phyloP scores from a whole-genome alignment of 2,329 filamentous ascomycete genomes.

The Alternaria brassicae region DNA sequence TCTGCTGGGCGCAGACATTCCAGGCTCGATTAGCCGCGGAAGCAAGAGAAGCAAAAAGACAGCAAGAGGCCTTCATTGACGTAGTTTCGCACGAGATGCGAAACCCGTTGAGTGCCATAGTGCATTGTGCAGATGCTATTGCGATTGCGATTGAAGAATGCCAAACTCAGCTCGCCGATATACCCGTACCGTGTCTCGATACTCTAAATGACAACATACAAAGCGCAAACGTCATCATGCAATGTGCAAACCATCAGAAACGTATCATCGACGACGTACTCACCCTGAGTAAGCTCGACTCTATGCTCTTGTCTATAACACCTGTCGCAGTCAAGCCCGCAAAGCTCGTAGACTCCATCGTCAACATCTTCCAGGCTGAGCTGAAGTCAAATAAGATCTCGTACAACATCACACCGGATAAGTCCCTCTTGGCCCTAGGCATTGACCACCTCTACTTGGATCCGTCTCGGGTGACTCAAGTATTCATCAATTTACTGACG shows the following conservation, averaged over 20 bases:
- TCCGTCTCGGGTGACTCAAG: conserved; percentile 64
- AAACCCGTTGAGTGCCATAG: conserved; percentile 54
- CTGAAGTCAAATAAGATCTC: conserved; percentile 43
- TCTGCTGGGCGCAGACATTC: conserved; percentile 51
- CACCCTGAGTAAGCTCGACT: conserved; percentile 56
- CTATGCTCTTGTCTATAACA: conserved; percentile 53
- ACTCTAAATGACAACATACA: conserved; percentile 41
- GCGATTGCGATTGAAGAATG: conserved; percentile 45
- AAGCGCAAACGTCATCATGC: conserved; percentile 53
- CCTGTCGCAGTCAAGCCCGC: conserved; percentile 50
- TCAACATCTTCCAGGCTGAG: conserved; percentile 51
- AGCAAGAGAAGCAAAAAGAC: conserved; percentile 49
- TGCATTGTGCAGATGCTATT: conserved; percentile 56
- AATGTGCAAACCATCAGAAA: conserved; percentile 57
- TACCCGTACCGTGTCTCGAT: conserved; percentile 36
- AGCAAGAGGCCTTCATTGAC: conserved; percentile 52
- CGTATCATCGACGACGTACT: conserved; percentile 58
- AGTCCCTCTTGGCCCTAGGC: conserved; percentile 45
- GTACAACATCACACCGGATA: conserved; percentile 44
- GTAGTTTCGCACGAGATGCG: conserved; percentile 55
- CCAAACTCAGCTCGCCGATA: conserved; percentile 25
- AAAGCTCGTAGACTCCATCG: conserved; percentile 46
- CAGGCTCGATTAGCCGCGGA: conserved; percentile 49
- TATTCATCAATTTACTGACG: conserved; percentile 80
- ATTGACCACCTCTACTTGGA: conserved; percentile 53